Conservation (phyloP, 306 rosid genomes). For the Ormosia semicastrata region DNA sequence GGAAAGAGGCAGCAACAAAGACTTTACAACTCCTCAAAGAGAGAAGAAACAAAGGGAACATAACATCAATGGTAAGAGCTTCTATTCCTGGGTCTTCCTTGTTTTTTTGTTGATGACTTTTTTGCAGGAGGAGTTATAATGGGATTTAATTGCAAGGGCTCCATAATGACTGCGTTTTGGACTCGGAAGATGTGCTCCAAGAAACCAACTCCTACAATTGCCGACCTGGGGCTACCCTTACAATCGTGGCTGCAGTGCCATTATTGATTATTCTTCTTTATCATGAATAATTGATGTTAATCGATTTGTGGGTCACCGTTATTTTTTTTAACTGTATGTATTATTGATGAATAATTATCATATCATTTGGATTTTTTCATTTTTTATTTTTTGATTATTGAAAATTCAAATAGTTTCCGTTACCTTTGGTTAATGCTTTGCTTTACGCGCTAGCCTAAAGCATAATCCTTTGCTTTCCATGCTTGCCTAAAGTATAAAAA, state of each 20-base stretch:
- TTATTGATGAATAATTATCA: conserved; percentile 16
- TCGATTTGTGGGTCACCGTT: conserved; percentile 6
- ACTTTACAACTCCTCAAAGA: background rate
- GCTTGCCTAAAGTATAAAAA: background rate
- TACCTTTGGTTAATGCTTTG: background rate
- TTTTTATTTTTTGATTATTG: background rate
- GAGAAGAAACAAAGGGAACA: background rate
- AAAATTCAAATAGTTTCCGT: background rate
- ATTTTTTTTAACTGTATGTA: conserved; percentile 7
- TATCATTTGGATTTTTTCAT: background rate
- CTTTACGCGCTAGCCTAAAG: background rate
- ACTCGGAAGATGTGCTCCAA: too few relatives aligned
- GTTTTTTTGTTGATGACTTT: conserved; percentile 23
- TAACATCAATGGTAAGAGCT: conserved; percentile 50
- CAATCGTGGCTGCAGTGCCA: too few relatives aligned
- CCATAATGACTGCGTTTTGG: too few relatives aligned
- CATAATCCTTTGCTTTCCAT: background rate
- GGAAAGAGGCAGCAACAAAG: background rate
- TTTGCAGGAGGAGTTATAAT: conserved; percentile 47
- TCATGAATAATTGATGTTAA: conserved; percentile 25
- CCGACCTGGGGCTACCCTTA: too few relatives aligned
- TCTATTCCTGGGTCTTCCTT: conserved; percentile 35
- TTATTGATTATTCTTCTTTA: too few relatives aligned
- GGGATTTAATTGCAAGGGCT: conserved; percentile 50
- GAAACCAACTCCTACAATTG: too few relatives aligned